Base-by-base conservation (phyloP, 805 yeast species). In the Suhomyces prunicola region DNA sequence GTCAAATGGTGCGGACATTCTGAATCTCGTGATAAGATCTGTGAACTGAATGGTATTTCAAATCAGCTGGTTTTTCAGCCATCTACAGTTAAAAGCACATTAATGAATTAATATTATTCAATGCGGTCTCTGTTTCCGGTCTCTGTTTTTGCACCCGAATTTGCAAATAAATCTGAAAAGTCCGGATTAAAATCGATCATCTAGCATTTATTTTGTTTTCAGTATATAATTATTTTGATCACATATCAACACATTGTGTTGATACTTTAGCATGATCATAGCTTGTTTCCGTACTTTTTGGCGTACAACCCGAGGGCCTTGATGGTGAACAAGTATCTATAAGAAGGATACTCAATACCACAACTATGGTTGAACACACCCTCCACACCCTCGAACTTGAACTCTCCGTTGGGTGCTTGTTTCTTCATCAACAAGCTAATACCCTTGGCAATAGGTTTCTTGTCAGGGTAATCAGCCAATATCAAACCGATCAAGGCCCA, bases 301-400 rank as follows among this genome's bases (percentile, higher is more conserved):
- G 60, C 57, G 52, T 73, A 91, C 61, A 93, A 74, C 1, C 98
- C 98, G 44, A 94, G 73, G 0, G 99, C 99, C 70, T 94, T 94
- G 60, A 93, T 87, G 1, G 97, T 87, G 69, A 94, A 94, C 53
- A 90, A 73, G 63, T 86, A 93, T 71, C 87, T 85, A 71, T 94
- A 94, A 63, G 90, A 89, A 40, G 98, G 98, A 67, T 94, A 94
- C 69, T 94, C 98, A 64, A 94, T 94, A 2, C 94, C 97, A 73
- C 96, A 75, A 50, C 73, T 72, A 65, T 94, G 97, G 68, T 94
- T 94, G 78, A 94, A 94, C 0, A 94, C 97, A 45, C 99, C 99
- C 70, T 93, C 98, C 26, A 88, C 84, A 29, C 83, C 87, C 62
- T 93, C 96, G 62, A 81, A 85, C 52, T 78, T 74, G 90, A 96